These are phyloP conservation scores for Fusarium sp. DNA, from an alignment of 2,329 filamentous ascomycete genomes.

Conservation along the genomic window DNA sequence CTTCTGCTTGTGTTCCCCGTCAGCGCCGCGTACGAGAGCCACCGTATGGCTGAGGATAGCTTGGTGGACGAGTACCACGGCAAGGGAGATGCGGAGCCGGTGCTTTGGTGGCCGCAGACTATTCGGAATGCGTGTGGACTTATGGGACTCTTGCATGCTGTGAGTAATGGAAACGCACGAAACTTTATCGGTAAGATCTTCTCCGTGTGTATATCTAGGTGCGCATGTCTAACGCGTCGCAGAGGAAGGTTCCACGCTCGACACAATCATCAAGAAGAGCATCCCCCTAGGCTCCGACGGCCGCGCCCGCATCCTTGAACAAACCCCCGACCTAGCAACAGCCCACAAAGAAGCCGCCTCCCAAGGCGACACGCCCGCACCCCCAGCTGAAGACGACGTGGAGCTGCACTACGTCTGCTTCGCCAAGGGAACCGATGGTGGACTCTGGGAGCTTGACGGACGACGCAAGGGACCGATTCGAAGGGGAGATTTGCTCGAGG, in stretches of 20 bases:
- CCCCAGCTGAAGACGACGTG: constrained; percentile 81
- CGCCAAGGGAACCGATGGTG: constrained; percentile 78
- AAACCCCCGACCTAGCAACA: constrained; percentile 77
- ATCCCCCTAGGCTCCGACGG: constrained; percentile 74
- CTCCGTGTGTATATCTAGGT: not conserved
- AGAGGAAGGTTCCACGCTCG: constrained; percentile 68
- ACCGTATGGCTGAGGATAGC: constrained; percentile 80
- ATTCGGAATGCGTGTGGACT: constrained; percentile 94
- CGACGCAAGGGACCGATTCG: constrained; percentile 68
- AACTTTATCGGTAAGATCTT: constrained; percentile 65
- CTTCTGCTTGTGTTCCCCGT: constrained; percentile 94
- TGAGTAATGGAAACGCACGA: constrained; percentile 79
- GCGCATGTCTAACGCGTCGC: constrained; percentile 3
- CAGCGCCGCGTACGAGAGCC: constrained; percentile 80
- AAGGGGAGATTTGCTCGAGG: constrained; percentile 65
- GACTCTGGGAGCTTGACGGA: constrained; percentile 71
- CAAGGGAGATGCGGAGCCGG: constrained; percentile 76
- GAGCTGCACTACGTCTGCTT: constrained; percentile 98
- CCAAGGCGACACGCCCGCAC: constrained; percentile 82
- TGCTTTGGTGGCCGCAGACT: constrained; percentile 95
- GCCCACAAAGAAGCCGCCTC: constrained; percentile 84
- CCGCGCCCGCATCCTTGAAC: constrained; percentile 81
- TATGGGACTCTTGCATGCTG: constrained; percentile 87
- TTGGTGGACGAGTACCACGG: constrained; percentile 73
- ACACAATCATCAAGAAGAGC: constrained; percentile 76